Base-by-base conservation (phyloP, 768 basidiomycete species). In the Chlorophyllum brunneum region DNA sequence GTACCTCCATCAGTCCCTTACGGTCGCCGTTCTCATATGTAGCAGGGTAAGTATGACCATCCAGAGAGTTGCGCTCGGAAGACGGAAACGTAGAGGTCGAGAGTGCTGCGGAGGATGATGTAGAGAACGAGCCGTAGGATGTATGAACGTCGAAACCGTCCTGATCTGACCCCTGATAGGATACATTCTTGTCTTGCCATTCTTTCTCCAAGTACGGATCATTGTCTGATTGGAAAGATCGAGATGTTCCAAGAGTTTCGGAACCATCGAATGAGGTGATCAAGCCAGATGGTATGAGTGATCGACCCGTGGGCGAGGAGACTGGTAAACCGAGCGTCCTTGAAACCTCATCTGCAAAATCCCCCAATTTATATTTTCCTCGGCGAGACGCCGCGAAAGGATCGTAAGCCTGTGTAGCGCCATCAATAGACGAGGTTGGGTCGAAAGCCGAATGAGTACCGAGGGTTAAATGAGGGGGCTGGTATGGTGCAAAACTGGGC, bases 171-270 rank as follows among this genome's bases (percentile, higher is more conserved):
- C n/a, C 23, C 15, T 51, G 55, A 54, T 59, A 59, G 9, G 57
- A 46, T 36, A 56, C 39, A 51, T 56, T 33, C 24, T 58, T 49
- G 52, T 57, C 54, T 38, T 75, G 75, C 78, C 81, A 82, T 55
- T 81, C 79, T 43, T 70, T 74, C 31, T 78, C 79, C 55, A 80
- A 56, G 56, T 74, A 74, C 1, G 72, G 65, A 60, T 83, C 81
- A 54, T 66, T 75, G 24, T 82, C 80, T 4, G 77, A 75, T 51
- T 63, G 61, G 46, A 63, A 61, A 15, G 61, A 60, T 43, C 51
- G 61, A 59, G 59, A 62, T 18, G 61, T 66, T 60, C 30, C 16
- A 3, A 42, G 18, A 20, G 29, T 49, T 29, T 49, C 52, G 15
- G 53, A 31, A n/a, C 45, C 33, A 10, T 59, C 61, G 27, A 56